Conservation (phyloP, 1,284 basidiomycete genomes). For the Hypsizygus ulmarius region DNA sequence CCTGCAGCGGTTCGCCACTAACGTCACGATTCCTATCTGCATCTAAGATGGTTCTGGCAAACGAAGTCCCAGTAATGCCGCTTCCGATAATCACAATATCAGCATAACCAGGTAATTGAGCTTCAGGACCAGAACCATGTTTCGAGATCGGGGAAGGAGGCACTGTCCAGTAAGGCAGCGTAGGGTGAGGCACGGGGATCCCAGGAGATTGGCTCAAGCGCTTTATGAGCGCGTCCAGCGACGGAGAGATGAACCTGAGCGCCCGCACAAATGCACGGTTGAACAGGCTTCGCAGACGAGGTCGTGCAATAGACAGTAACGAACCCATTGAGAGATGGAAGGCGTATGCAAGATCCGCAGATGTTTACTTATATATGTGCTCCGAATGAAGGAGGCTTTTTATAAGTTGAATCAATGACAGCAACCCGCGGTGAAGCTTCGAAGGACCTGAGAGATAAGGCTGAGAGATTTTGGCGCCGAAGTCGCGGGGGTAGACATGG, state of each 20-base stretch:
- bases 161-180: constrained; percentile 57
- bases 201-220: constrained; percentile 51
- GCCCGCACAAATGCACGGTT: constrained; percentile 27
- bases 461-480: no score
- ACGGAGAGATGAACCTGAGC: constrained; percentile 26
- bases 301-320: neutral
- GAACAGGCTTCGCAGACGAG: constrained; percentile 15
- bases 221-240: constrained; percentile 30
- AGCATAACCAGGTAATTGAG: constrained; percentile 43
- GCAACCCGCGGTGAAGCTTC: no score
- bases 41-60: constrained; percentile 52
- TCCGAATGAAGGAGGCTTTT: no score
- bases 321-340: neutral
- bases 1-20: constrained; percentile 26
- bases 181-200: constrained; percentile 52
- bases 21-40: constrained; percentile 20
- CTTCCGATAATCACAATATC: constrained; percentile 70
- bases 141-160: constrained; percentile 51
- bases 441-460: no score
- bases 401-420: no score
- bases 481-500: no score
- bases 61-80: constrained; percentile 64
- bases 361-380: no score
- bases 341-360: no score
- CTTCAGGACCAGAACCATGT: constrained; percentile 30